phyloP scores from a whole-genome alignment of 78 protist genomes.

The Dictyostelium capitatum region DNA sequence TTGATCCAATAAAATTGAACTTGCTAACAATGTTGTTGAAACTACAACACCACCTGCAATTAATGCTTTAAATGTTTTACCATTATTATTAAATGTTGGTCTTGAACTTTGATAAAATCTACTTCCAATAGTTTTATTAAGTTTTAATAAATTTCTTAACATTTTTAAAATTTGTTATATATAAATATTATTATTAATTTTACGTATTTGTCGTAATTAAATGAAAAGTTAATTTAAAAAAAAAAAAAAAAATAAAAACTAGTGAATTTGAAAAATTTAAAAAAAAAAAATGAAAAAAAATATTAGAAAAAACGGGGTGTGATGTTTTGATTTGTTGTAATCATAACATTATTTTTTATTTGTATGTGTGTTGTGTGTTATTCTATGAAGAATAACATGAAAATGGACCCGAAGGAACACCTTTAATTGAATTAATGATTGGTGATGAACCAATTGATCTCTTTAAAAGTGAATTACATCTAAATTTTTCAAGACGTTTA shows the following conservation, averaged over 20 bases:
- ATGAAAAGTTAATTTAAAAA: too few species aligned
- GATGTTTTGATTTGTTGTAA: too few species aligned
- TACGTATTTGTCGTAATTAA: neutral
- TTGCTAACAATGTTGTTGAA: neutral
- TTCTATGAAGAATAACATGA: neutral
- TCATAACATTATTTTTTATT: neutral
- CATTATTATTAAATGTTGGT: neutral
- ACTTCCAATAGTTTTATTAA: neutral
- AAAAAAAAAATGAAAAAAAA: too few species aligned
- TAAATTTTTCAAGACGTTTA: neutral
- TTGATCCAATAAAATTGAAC: neutral
- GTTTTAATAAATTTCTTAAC: neutral
- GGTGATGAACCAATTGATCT: neutral
- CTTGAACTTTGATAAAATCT: slow-evolving; percentile 4
- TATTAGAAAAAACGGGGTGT: too few species aligned
- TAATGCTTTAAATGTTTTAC: neutral
- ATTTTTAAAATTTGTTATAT: too few species aligned
- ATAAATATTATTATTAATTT: too few species aligned
- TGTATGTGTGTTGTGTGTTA: neutral
- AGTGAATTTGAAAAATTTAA: too few species aligned
- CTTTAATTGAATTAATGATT: neutral
- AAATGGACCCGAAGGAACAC: neutral
- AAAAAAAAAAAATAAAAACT: too few species aligned
- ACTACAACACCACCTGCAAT: neutral
- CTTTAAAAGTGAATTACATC: neutral